Conservation (phyloP, 768 basidiomycete genomes). For the Leccinum fibrillosum region DNA sequence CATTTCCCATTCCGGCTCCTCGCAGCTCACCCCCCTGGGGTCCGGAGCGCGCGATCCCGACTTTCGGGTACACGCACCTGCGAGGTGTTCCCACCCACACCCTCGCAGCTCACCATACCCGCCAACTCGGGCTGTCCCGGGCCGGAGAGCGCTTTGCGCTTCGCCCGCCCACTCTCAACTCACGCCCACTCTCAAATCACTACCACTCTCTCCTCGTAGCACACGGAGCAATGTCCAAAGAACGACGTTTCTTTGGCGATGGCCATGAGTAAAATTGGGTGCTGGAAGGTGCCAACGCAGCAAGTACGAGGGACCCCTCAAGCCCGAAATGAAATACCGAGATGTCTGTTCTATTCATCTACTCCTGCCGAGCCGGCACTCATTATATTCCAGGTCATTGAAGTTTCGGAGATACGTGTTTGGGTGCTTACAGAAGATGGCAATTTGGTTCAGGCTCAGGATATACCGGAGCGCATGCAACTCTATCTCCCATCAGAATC, state of each 20-base stretch:
- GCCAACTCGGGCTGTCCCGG: no score
- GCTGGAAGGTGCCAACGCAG: constrained; percentile 72
- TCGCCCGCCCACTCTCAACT: no score
- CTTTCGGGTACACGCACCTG: no score
- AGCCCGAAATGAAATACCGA: constrained; percentile 77
- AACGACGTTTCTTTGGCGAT: constrained; percentile 87
- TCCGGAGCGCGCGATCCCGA: no score
- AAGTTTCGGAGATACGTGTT: constrained; percentile 92
- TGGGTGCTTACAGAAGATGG: constrained; percentile 91
- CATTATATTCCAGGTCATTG: constrained; percentile 73
- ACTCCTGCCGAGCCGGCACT: constrained; percentile 1
- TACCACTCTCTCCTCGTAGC: no score
- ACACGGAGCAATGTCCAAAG: no score
- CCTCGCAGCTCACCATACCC: no score
- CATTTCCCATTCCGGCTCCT: no score
- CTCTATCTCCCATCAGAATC: constrained; percentile 55
- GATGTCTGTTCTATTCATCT: constrained; percentile 51
- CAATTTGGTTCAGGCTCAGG: constrained; percentile 83
- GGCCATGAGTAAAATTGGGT: constrained; percentile 98
- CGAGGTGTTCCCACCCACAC: no score
- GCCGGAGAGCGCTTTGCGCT: no score
- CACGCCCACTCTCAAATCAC: no score
- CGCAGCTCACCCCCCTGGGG: no score
- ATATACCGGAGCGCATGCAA: constrained; percentile 85
- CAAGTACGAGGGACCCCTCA: constrained; percentile 44